Conservation (phyloP, 1,284 basidiomycete species). For the Kalmanozyma brasiliensis region DNA sequence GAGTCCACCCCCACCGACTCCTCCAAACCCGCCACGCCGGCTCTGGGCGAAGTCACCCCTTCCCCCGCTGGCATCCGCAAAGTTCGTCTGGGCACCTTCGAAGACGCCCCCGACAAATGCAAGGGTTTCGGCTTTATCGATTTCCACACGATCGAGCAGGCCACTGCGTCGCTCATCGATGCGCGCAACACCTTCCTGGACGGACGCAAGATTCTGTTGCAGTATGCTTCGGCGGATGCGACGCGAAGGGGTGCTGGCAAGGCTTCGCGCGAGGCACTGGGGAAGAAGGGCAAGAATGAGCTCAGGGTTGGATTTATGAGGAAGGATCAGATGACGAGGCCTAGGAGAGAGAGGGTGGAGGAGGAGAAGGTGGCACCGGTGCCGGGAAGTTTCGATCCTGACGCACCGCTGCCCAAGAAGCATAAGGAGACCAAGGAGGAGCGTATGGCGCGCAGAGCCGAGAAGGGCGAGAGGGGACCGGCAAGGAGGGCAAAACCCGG, state of each 20-base stretch:
- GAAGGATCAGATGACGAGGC: conserved; percentile 10
- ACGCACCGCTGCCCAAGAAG: conserved; percentile 42
- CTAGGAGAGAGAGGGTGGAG: background rate
- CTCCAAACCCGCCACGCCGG: background rate
- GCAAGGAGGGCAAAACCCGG: conserved; percentile 79
- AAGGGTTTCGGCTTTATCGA: conserved; percentile 95
- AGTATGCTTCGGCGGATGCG: conserved; percentile 86
- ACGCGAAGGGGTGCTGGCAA: conserved; percentile 70
- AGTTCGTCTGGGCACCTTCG: conserved; percentile 91
- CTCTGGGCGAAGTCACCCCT: conserved; percentile 9
- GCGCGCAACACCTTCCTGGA: conserved; percentile 84
- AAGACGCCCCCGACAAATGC: conserved; percentile 84
- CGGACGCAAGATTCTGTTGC: conserved; percentile 85
- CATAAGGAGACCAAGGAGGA: conserved; percentile 57
- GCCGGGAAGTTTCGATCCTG: conserved; percentile 59
- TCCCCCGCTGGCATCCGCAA: conserved; percentile 79
- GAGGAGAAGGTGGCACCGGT: conserved; percentile 23
- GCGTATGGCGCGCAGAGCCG: conserved; percentile 15
- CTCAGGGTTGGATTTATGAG: conserved; percentile 19
- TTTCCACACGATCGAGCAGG: conserved; percentile 81
- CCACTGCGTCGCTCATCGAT: conserved; percentile 84
- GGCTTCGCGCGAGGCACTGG: conserved; percentile 4
- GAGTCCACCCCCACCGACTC: background rate
- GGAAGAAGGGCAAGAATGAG: background rate
- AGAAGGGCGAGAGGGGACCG: background rate